Evolutionary conservation across 169 alveolate genomes (phyloP).

Genomic region (Plasmodium malariae): DNA sequence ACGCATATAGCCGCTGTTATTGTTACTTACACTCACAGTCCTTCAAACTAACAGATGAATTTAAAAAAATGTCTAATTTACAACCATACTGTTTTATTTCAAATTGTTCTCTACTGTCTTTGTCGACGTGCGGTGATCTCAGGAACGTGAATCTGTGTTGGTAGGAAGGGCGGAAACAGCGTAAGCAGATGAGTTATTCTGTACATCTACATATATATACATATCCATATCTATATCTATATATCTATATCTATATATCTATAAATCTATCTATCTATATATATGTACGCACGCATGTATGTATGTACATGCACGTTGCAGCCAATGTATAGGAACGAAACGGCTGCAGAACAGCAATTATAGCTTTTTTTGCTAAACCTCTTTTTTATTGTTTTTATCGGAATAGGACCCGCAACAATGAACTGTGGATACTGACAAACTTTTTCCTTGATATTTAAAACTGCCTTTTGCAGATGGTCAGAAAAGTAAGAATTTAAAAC

Average conservation of each 20-base stretch:
- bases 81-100: slow-evolving; percentile 72
- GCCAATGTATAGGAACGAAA: neutral
- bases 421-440: slow-evolving; percentile 62
- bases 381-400: slow-evolving; percentile 59
- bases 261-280: neutral
- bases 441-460: slow-evolving; percentile 55
- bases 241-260: neutral
- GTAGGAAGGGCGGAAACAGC: neutral
- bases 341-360: neutral
- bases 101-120: slow-evolving; percentile 75
- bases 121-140: slow-evolving; percentile 74
- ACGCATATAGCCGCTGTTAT: neutral
- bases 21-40: slow-evolving; percentile 30
- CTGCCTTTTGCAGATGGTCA: slow-evolving; percentile 73
- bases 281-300: too few relatives aligned
- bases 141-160: slow-evolving; percentile 48
- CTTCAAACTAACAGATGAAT: slow-evolving; percentile 39
- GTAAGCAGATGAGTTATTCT: neutral
- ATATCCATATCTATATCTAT: neutral
- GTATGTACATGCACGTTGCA: neutral
- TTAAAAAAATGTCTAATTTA: slow-evolving; percentile 44
- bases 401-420: slow-evolving; percentile 63
- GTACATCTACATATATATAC: neutral
- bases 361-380: slow-evolving; percentile 15
- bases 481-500: slow-evolving; percentile 62